Conservation (phyloP, 805 yeast species). For the Komagataella mondaviorum region DNA sequence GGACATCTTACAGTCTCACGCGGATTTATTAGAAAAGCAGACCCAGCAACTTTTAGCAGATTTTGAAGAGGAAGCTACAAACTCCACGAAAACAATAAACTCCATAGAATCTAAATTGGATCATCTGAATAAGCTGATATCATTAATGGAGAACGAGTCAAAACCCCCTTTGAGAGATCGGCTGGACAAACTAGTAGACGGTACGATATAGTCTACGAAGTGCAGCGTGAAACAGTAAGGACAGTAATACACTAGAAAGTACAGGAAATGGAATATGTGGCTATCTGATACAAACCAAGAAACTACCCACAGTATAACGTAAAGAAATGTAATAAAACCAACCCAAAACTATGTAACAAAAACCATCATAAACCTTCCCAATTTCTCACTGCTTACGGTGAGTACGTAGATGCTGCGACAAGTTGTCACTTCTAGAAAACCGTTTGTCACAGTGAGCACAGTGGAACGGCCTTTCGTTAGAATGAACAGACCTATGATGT, state of each 20-base stretch:
- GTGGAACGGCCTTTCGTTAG: constrained; percentile 42
- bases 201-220: background rate
- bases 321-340: background rate
- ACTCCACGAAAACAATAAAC: background rate
- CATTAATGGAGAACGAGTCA: background rate
- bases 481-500: constrained; percentile 55
- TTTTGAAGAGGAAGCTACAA: background rate
- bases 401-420: constrained; percentile 49
- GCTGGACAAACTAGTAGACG: background rate
- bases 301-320: background rate
- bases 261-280: background rate
- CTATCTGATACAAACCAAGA: background rate
- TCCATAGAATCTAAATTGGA: background rate
- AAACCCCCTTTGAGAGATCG: background rate
- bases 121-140: background rate
- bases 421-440: constrained; percentile 55
- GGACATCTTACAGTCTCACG: background rate
- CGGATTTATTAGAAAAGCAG: background rate
- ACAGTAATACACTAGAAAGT: background rate
- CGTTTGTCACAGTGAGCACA: constrained; percentile 46
- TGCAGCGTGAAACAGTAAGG: background rate
- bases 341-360: background rate
- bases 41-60: background rate
- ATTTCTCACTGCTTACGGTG: constrained; percentile 16
- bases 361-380: background rate